phyloP scores from a whole-genome alignment of 306 rosid genomes.

The Malus asiatica region DNA sequence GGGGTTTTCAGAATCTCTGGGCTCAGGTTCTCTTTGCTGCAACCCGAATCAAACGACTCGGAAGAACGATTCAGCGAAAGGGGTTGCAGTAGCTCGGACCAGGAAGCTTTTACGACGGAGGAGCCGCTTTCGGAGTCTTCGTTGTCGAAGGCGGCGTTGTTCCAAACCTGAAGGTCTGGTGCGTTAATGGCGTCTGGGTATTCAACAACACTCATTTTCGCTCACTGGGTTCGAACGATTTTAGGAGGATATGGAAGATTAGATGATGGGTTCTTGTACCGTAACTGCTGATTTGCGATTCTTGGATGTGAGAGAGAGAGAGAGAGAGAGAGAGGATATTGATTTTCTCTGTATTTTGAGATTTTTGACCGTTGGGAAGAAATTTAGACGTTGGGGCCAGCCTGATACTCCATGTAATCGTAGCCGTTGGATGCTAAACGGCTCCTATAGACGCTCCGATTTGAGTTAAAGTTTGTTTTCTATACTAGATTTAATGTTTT shows the following conservation, averaged over 20 bases:
- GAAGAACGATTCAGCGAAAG: constrained; percentile 14
- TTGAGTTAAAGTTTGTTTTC: constrained; percentile 14
- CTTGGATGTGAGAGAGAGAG: not conserved
- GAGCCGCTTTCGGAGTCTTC: constrained; percentile 30
- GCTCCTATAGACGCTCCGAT: constrained; percentile 58
- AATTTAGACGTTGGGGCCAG: constrained; percentile 27
- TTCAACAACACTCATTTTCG: constrained; percentile 36
- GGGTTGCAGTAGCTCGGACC: constrained; percentile 26
- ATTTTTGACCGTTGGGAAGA: constrained; percentile 53
- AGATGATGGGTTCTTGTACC: not conserved
- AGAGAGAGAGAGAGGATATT: not conserved
- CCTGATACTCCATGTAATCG: constrained; percentile 8
- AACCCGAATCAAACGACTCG: constrained; percentile 33
- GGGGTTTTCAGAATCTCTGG: constrained; percentile 35
- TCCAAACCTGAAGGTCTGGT: constrained; percentile 55
- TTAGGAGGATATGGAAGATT: not conserved
- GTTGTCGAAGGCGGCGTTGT: constrained; percentile 55
- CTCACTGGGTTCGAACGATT: not conserved
- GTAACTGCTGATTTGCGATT: not conserved
- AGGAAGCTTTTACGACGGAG: constrained; percentile 22
- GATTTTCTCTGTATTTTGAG: constrained; percentile 23
- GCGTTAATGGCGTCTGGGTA: constrained; percentile 37
- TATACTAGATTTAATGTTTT: not conserved
- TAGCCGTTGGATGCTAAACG: constrained; percentile 45
- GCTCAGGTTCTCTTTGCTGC: constrained; percentile 56